Evolutionary conservation across 225 moss, liverwort and hornwort species (phyloP).

Genomic region (Physcomitrellopsis africana): DNA sequence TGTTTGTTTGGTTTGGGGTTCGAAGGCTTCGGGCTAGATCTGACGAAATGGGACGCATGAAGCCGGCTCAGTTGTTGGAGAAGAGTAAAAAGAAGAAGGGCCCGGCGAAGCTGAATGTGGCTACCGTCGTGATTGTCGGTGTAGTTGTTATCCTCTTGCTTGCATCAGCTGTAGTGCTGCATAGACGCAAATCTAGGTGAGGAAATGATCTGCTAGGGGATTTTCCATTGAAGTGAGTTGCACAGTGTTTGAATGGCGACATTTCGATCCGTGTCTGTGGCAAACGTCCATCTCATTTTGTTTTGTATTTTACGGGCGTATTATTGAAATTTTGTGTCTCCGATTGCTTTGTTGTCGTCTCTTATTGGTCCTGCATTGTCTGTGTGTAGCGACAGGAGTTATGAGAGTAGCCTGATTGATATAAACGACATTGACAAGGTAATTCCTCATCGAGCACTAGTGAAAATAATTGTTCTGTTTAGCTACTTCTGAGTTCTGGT

Average conservation of each 20-base stretch:
- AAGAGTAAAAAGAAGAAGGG: constrained; percentile 82
- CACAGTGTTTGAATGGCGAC: neutral
- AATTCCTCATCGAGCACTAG: neutral
- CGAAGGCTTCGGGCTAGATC: neutral
- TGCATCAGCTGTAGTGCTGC: constrained; percentile 49
- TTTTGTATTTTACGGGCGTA: neutral
- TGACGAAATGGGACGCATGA: constrained; percentile 66
- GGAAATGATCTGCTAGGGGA: neutral
- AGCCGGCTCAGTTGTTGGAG: constrained; percentile 68
- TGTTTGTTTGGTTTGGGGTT: neutral
- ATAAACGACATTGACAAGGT: constrained; percentile 23
- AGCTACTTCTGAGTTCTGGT: neutral
- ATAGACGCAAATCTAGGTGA: constrained; percentile 48
- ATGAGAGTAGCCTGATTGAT: constrained; percentile 33
- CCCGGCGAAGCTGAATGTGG: constrained; percentile 57
- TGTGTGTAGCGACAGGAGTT: constrained; percentile 34
- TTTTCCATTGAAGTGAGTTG: neutral
- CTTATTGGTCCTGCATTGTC: constrained; percentile 18
- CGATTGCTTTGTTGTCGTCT: constrained; percentile 7
- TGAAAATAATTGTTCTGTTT: neutral
- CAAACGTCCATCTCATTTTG: neutral
- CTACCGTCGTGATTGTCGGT: constrained; percentile 57
- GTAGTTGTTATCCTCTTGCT: constrained; percentile 61
- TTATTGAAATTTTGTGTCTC: neutral
- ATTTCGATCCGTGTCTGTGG: neutral